Evolutionary conservation across 192 early-diverging fungal species (phyloP).

Genomic region (Rhizophlyctis rosea): DNA sequence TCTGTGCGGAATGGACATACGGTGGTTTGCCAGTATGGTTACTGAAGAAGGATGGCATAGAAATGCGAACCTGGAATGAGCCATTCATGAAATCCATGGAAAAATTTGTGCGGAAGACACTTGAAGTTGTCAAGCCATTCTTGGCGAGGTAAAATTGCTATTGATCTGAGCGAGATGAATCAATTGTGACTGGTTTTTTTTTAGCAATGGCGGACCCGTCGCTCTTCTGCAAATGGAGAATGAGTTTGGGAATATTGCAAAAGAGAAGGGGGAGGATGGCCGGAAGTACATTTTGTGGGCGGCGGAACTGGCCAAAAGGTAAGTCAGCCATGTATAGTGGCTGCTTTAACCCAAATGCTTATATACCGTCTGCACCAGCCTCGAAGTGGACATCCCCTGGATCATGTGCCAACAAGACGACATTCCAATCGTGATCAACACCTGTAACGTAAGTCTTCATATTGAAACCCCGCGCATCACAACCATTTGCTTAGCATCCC

Average conservation of each 20-base stretch:
- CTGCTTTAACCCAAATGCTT: not conserved
- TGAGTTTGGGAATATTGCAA: conserved; percentile 49
- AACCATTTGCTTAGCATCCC: not conserved
- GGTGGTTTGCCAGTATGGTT: conserved; percentile 63
- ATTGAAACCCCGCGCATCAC: too few relatives aligned
- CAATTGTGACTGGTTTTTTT: not conserved
- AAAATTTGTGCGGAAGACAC: conserved; percentile 42
- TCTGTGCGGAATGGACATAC: conserved; percentile 61
- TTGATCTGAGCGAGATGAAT: not conserved
- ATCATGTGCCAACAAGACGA: conserved; percentile 58
- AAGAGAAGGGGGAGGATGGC: conserved; percentile 20
- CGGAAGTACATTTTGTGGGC: conserved; percentile 40
- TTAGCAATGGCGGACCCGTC: not conserved
- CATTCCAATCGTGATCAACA: conserved; percentile 35
- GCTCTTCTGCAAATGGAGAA: conserved; percentile 51
- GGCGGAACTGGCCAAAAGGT: conserved; percentile 29
- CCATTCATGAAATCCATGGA: conserved; percentile 42
- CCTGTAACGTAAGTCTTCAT: conserved; percentile 39
- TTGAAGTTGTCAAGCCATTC: conserved; percentile 34
- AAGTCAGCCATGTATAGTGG: conserved; percentile 7
- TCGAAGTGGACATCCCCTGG: conserved; percentile 54
- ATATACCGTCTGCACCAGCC: conserved; percentile 15
- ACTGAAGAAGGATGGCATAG: conserved; percentile 42
- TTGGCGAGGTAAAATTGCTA: conserved; percentile 12
- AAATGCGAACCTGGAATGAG: conserved; percentile 47